A percentile compares a stretch with the other conserved stretches of the same genome.
Evolutionary conservation across 2,329 filamentous ascomycete species (phyloP).

Genomic region (Cryphonectria parasitica): DNA sequence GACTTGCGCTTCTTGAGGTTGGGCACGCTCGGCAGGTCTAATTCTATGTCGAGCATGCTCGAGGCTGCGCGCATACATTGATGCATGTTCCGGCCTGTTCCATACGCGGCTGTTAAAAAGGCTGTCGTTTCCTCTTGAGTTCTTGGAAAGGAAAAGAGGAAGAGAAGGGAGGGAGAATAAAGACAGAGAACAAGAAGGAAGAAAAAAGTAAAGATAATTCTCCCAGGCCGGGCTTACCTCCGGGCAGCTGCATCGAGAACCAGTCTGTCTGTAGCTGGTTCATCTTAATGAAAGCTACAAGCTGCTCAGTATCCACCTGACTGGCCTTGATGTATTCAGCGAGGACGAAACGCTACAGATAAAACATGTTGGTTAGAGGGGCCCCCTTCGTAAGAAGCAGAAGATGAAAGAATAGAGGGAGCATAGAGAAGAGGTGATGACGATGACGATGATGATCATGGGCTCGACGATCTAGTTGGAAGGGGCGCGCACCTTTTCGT

Average conservation of each 20-base stretch:
- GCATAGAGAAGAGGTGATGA: conserved; percentile 16
- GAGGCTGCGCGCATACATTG: conserved; percentile 40
- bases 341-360: conserved; percentile 58
- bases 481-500: conserved; percentile 54
- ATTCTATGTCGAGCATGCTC: conserved; percentile 37
- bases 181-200: too few species aligned
- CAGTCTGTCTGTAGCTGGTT: conserved; percentile 39
- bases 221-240: conserved; percentile 34
- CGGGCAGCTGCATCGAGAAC: conserved; percentile 42
- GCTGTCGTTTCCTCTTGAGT: conserved; percentile 1
- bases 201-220: neutral
- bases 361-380: conserved; percentile 10
- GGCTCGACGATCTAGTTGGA: conserved; percentile 10
- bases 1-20: conserved; percentile 40
- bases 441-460: neutral
- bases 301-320: conserved; percentile 48
- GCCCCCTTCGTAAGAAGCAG: neutral
- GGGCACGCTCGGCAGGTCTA: conserved; percentile 34
- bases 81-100: conserved; percentile 41
- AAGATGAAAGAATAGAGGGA: neutral
- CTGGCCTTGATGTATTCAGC: conserved; percentile 63
- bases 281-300: conserved; percentile 52
- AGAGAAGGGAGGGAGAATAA: neutral
- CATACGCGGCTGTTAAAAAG: conserved; percentile 25
- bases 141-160: neutral